phyloP scores from a whole-genome alignment of 1,139 yeast genomes.

The Blastobotrys apis region DNA sequence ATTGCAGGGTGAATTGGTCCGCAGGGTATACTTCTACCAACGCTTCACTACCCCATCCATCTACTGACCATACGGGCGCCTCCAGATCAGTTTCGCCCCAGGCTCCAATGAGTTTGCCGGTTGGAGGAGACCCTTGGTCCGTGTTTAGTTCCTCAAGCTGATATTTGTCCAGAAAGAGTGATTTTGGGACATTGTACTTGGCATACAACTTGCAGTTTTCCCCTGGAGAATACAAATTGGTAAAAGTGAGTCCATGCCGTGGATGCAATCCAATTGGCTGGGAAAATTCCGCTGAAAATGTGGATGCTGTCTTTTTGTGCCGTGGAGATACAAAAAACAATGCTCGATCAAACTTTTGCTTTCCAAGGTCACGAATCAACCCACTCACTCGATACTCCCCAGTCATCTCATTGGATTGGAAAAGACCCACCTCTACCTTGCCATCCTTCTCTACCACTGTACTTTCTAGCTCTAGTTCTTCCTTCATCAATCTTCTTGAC shows the following conservation, averaged over 20 bases:
- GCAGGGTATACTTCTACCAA: conserved; percentile 35
- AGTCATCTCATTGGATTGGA: conserved; percentile 20
- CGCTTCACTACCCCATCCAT: conserved; percentile 45
- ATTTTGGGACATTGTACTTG: conserved; percentile 37
- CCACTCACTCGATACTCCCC: conserved; percentile 28
- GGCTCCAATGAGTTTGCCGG: conserved; percentile 35
- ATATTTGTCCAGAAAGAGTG: conserved; percentile 40
- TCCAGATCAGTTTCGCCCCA: conserved; percentile 46
- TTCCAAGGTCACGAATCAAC: conserved; percentile 24
- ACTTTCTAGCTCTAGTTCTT: neutral
- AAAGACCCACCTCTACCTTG: conserved; percentile 28
- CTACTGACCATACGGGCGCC: conserved; percentile 46
- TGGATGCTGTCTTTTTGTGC: conserved; percentile 25
- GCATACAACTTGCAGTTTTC: conserved; percentile 39
- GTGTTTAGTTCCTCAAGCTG: conserved; percentile 37
- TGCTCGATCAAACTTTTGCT: conserved; percentile 21
- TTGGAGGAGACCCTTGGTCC: conserved; percentile 31
- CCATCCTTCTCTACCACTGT: conserved; percentile 6
- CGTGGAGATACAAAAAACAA: conserved; percentile 24
- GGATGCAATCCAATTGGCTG: conserved; percentile 49
- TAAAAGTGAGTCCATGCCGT: conserved; percentile 24
- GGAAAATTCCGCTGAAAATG: conserved; percentile 28
- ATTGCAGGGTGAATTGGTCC: conserved; percentile 37
- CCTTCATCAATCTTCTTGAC: neutral
- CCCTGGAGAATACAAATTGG: conserved; percentile 14